phyloP scores from a whole-genome alignment of 805 yeast genomes.

The Metschnikowia hibisci region DNA sequence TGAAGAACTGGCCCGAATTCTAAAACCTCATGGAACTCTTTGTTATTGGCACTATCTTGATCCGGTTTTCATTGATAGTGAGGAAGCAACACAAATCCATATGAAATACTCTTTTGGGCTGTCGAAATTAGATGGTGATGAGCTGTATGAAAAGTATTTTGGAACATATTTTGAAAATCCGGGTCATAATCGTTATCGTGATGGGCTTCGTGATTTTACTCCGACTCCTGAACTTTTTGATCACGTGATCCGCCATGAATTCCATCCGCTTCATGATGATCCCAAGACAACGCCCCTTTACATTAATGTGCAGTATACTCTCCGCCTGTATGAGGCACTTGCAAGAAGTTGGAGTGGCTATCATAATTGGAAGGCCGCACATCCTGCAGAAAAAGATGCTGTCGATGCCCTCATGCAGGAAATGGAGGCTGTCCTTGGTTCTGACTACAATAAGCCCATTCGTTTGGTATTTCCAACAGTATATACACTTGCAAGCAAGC shows the following conservation, averaged over 20 bases:
- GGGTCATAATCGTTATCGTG: constrained; percentile 42
- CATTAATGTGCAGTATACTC: constrained; percentile 19
- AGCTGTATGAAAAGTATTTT: constrained; percentile 40
- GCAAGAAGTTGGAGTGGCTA: constrained; percentile 39
- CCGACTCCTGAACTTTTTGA: constrained; percentile 25
- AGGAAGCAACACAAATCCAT: constrained; percentile 53
- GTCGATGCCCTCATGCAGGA: constrained; percentile 46
- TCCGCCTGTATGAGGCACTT: constrained; percentile 23
- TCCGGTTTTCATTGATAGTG: constrained; percentile 52
- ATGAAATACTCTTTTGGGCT: constrained; percentile 46
- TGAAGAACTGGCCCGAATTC: constrained; percentile 43
- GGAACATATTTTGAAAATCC: constrained; percentile 46
- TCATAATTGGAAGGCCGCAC: constrained; percentile 34
- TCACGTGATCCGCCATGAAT: constrained; percentile 25
- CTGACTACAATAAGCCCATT: constrained; percentile 42
- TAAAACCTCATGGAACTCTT: constrained; percentile 62
- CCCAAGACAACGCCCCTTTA: constrained; percentile 19
- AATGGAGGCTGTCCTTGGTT: constrained; percentile 40
- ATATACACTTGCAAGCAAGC: constrained; percentile 44
- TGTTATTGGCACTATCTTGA: constrained; percentile 81
- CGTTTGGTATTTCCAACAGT: constrained; percentile 55
- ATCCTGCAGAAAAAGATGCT: constrained; percentile 40
- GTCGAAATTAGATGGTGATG: constrained; percentile 14
- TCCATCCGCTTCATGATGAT: constrained; percentile 24
- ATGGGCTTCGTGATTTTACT: constrained; percentile 37